Percentiles rank a stretch among this genome's conserved stretches.
Conservation (phyloP, 1,139 yeast species). For the Taphrina sp. region DNA sequence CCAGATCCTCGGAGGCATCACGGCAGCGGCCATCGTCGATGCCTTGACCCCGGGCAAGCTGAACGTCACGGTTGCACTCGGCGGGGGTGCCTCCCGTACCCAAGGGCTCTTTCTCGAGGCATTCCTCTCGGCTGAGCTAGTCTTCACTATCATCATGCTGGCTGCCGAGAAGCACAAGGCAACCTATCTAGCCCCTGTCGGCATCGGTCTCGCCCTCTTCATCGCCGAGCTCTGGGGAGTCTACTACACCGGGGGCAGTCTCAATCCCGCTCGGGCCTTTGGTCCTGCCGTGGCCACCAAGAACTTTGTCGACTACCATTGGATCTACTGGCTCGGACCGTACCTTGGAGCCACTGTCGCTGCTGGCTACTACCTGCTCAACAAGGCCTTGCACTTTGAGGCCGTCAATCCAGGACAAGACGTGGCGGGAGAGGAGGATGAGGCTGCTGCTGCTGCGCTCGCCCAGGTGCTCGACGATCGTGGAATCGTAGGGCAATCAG, state of each 20-base stretch:
- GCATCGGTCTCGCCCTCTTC: conserved; percentile 77
- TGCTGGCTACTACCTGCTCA: conserved; percentile 19
- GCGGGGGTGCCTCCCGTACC: conserved; percentile 67
- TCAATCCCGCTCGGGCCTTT: conserved; percentile 85
- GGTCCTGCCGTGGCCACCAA: conserved; percentile 77
- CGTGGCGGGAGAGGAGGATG: conserved; percentile 40
- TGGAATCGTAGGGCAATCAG: too few relatives aligned
- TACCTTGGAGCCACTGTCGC: conserved; percentile 33
- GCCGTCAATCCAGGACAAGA: conserved; percentile 39
- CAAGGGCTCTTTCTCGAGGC: conserved; percentile 82
- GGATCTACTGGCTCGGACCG: conserved; percentile 77
- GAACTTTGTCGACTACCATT: conserved; percentile 76
- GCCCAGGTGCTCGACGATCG: conserved; percentile 21
- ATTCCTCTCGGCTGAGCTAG: conserved; percentile 71
- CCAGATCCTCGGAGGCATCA: conserved; percentile 83
- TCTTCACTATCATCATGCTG: conserved; percentile 74
- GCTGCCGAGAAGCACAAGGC: conserved; percentile 82
- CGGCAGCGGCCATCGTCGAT: conserved; percentile 86
- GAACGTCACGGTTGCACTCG: conserved; percentile 68
- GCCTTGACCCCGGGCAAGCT: conserved; percentile 85
- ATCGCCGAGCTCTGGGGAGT: conserved; percentile 79
- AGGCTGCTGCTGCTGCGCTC: conserved; percentile 13
- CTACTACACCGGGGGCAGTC: conserved; percentile 86
- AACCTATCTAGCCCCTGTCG: conserved; percentile 77
- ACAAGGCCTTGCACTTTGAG: conserved; percentile 22